Evolutionary conservation across 768 basidiomycete species (phyloP).

Genomic region (Leccinum fibrillosum): DNA sequence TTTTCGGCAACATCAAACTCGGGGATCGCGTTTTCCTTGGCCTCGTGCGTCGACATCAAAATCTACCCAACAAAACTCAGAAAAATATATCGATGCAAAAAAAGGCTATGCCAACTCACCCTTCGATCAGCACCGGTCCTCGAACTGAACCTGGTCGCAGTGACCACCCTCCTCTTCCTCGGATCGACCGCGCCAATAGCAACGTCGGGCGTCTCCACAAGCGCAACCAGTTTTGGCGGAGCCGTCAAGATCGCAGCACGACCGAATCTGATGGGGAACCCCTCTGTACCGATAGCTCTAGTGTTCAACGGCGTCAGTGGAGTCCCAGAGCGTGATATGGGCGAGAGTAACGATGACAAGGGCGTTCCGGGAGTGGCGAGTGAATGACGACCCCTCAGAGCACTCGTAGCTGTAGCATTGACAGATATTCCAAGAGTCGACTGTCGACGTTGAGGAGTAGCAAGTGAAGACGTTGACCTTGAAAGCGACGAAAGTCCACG

Average conservation of each 20-base stretch:
- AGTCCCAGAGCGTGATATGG: slow-evolving; percentile 32
- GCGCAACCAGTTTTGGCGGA: slow-evolving; percentile 77
- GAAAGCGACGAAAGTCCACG: slow-evolving; percentile 52
- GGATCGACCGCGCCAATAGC: slow-evolving; percentile 89
- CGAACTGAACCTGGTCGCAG: slow-evolving; percentile 84
- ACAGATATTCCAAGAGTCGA: slow-evolving; percentile 33
- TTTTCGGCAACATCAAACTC: slow-evolving; percentile 24
- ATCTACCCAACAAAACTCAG: slow-evolving; percentile 43
- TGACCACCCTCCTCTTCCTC: slow-evolving; percentile 77
- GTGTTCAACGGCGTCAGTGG: slow-evolving; percentile 27
- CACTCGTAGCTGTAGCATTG: slow-evolving; percentile 20
- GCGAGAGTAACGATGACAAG: slow-evolving; percentile 29
- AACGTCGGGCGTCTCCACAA: slow-evolving; percentile 85
- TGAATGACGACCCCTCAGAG: slow-evolving; percentile 45
- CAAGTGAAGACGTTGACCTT: slow-evolving; percentile 48
- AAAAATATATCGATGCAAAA: not conserved
- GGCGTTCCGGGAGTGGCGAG: slow-evolving; percentile 41
- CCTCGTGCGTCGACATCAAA: slow-evolving; percentile 78
- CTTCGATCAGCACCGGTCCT: slow-evolving; percentile 77
- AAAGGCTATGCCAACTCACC: slow-evolving; percentile 42
- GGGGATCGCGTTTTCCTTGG: slow-evolving; percentile 38
- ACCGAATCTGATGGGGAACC: slow-evolving; percentile 54
- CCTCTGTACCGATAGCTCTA: slow-evolving; percentile 24
- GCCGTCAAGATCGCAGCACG: slow-evolving; percentile 76
- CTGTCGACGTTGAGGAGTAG: slow-evolving; percentile 40